Evolutionary conservation across 352 stramenopile genomes (phyloP), one percentile per base, ranked within the genome.

Genomic region (Thalassiosira ordinaria): DNA sequence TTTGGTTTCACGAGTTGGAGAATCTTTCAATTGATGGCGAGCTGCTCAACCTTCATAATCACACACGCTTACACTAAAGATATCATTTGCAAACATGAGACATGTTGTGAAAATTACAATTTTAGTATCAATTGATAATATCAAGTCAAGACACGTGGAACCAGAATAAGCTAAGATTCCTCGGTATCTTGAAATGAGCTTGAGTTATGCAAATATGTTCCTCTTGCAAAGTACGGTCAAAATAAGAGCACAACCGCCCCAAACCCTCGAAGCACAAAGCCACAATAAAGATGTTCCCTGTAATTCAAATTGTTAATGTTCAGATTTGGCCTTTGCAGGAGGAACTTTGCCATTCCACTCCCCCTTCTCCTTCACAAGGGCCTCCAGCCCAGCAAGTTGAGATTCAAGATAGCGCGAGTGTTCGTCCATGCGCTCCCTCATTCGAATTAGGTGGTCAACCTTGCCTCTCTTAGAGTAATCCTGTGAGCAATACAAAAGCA

Each of bases 391-490:
- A 60, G 87, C 89, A 47, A 94, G 61, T 75, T 94, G 87, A n/a
- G 74, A 74, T 59, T 92, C 89, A n/a, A 94, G 65, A 73, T 87
- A 91, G 55, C 85, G 51, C 3, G 83, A 85, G 66, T 94, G 89
- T 4, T 92, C 88, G 67, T 94, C 89, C 53, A 94, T 61, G 5
- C 89, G 80, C 66, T 94, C 89, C 53, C 89, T 76, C 87, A 94
- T 92, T 4, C 86, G 78, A 64, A 94, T 94, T 31, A 94, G 65
- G 73, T 94, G 89, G 52, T 94, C 89, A 9, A 94, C 83, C 65
- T 92, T 94, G 27, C 87, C 89, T 73, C 89, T 75, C 53, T 78
- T 83, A 18, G 87, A 91, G 78, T 94, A 94, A 80, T 94, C 89
- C 33, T 75, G 18, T 37, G 37, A 41, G 8, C 24, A 4, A 46